Base-by-base conservation (phyloP, 768 basidiomycete species). In the Kwoniella sp. region DNA sequence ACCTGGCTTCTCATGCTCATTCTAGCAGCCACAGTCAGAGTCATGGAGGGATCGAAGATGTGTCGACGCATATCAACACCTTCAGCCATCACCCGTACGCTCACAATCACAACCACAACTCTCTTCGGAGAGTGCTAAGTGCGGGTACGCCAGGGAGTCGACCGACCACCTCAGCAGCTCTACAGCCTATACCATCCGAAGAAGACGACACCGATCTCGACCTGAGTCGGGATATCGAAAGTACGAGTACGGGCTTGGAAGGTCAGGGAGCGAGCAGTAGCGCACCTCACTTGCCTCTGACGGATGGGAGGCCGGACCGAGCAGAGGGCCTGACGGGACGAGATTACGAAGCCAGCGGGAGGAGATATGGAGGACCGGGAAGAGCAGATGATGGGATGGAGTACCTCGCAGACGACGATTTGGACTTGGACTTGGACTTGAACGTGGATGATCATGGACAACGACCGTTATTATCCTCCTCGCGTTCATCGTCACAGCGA, bases 61-160 rank as follows among this genome's bases (percentile, higher is more conserved):
- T 25, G 11, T 52, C 28, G 3, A 52, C 7, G 11, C 22, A 52
- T 52, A 25, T 52, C 17, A 52, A 29, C 50, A 52, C 4, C 17
- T 52, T 52, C 23, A 52, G 50, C 28, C 50, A 29, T 52, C 50
- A 52, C 20, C 41, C 41, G 8, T 45, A 45, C 15, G 41, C 41
- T 34, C 34, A 34, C 41, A 17, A 3, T 45, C 41, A 45, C 17
- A 45, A 20, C 17, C 41, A 45, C 15, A 45, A 45, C 41, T 45
- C 41, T 9, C 22, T 52, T 4, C 11, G 51, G 20, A 12, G 51
- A 25, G 51, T 52, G 4, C 11, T 25, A 5, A 52, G 51, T 20
- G 51, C 51, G 4, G 20, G 8, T 2, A 45, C 41, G 11, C 41
- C 41, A 20, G 41, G 41, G 41, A 45, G 17, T 20, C 11, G 41